phyloP scores from a whole-genome alignment of 306 rosid species.

The Quercus rubra region DNA sequence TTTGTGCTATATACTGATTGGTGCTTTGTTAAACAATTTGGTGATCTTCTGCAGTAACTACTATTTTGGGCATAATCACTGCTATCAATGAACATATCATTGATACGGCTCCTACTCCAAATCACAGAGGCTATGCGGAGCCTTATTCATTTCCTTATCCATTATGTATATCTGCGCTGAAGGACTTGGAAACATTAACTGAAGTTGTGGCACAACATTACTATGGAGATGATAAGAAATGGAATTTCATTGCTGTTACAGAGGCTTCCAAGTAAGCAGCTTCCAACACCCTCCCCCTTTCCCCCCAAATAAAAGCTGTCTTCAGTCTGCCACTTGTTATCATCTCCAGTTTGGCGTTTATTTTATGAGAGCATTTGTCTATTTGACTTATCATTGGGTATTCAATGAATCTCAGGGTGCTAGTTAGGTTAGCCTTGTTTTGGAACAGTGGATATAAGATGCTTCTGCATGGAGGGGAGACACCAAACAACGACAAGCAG shows the following conservation, averaged over 20 bases:
- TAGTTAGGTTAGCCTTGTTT: conserved; percentile 78
- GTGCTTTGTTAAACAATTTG: conserved; percentile 15
- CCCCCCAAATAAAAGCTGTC: not conserved
- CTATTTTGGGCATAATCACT: conserved; percentile 75
- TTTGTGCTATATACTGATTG: not conserved
- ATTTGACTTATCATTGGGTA: conserved; percentile 17
- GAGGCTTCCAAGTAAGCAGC: conserved; percentile 81
- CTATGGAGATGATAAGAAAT: conserved; percentile 81
- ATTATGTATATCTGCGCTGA: conserved; percentile 80
- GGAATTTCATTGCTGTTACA: conserved; percentile 88
- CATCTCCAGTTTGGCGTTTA: conserved; percentile 18
- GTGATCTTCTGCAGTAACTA: conserved; percentile 64
- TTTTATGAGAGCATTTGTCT: conserved; percentile 1
- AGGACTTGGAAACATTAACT: conserved; percentile 85
- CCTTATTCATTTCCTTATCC: conserved; percentile 66
- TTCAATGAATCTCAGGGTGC: conserved; percentile 58
- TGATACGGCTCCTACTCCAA: conserved; percentile 52
- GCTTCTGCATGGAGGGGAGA: conserved; percentile 82
- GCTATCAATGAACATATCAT: conserved; percentile 88
- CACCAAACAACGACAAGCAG: conserved; percentile 43
- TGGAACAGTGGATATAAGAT: conserved; percentile 84
- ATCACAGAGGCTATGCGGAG: conserved; percentile 38
- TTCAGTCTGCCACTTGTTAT: conserved; percentile 1
- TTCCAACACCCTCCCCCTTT: no score
- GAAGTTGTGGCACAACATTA: conserved; percentile 90